Evolutionary conservation across 148 eudicot species (phyloP).

Genomic region (Vaccinium vitisidaea): DNA sequence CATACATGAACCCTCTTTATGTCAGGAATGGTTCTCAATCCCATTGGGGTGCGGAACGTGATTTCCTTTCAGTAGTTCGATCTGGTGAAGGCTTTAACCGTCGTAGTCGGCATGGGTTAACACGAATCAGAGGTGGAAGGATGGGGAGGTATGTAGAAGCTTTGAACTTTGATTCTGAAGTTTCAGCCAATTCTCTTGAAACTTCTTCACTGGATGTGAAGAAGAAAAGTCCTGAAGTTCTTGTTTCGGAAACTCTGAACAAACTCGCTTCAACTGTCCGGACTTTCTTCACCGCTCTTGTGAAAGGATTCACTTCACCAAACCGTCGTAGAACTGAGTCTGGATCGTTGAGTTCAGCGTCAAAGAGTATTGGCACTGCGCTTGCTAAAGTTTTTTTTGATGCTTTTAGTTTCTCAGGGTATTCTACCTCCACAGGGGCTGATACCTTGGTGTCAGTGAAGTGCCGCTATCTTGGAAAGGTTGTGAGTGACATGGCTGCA

Average conservation of each 20-base stretch:
- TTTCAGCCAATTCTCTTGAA: constrained; percentile 50
- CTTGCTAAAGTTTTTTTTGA: constrained; percentile 79
- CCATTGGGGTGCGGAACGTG: constrained; percentile 81
- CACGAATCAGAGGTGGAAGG: constrained; percentile 89
- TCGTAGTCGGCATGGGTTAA: constrained; percentile 81
- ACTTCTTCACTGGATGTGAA: constrained; percentile 47
- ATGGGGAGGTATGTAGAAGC: constrained; percentile 76
- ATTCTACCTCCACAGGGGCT: constrained; percentile 46
- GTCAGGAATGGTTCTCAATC: constrained; percentile 65
- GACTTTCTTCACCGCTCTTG: constrained; percentile 74
- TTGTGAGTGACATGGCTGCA: constrained; percentile 86
- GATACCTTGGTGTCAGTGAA: constrained; percentile 64
- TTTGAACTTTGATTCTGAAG: constrained; percentile 68
- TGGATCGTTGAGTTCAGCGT: constrained; percentile 67
- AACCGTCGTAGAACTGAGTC: constrained; percentile 91
- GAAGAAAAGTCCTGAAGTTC: constrained; percentile 83
- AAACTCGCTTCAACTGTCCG: constrained; percentile 80
- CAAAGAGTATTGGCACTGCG: constrained; percentile 83
- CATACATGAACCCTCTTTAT: constrained; percentile 81
- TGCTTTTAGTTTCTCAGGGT: constrained; percentile 75
- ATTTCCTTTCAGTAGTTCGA: constrained; percentile 75
- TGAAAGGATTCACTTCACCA: constrained; percentile 81
- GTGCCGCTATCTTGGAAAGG: constrained; percentile 94
- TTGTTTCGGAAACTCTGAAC: constrained; percentile 62
- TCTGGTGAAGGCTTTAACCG: constrained; percentile 84